Percentiles rank a stretch among this genome's conserved stretches.
Conservation (phyloP, 1,284 basidiomycete species). For the Meira miltonrushii region DNA sequence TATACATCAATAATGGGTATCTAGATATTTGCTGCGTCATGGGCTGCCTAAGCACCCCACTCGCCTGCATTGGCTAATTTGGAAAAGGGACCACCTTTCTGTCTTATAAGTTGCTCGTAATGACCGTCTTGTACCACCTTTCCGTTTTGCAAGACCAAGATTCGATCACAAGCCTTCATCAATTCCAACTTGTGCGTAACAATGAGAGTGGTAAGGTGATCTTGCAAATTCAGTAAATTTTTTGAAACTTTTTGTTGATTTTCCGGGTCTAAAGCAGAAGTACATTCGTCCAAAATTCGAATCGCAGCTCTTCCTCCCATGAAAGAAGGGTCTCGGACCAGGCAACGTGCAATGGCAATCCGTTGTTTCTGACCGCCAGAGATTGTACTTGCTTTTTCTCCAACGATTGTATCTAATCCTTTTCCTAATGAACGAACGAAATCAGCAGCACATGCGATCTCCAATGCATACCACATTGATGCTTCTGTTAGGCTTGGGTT, state of each 20-base stretch:
- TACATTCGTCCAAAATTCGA: slow-evolving; percentile 91
- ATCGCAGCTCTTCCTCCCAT: slow-evolving; percentile 54
- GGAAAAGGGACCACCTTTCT: slow-evolving; percentile 69
- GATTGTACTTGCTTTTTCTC: slow-evolving; percentile 79
- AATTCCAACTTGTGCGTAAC: slow-evolving; percentile 87
- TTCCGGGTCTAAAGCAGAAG: slow-evolving; percentile 70
- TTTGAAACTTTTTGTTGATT: slow-evolving; percentile 61
- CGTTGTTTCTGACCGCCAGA: slow-evolving; percentile 94
- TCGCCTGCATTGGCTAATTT: slow-evolving; percentile 77
- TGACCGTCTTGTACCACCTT: slow-evolving; percentile 71
- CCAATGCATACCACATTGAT: slow-evolving; percentile 62
- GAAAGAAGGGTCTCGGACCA: slow-evolving; percentile 62
- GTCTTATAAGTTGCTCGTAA: slow-evolving; percentile 65
- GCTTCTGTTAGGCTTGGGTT: slow-evolving; percentile 57
- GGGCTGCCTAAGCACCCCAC: slow-evolving; percentile 59
- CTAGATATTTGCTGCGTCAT: too few species aligned
- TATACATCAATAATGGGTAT: too few species aligned
- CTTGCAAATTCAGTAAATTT: slow-evolving; percentile 58
- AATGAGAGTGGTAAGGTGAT: slow-evolving; percentile 70
- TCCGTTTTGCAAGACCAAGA: slow-evolving; percentile 76
- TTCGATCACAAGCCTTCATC: slow-evolving; percentile 85
- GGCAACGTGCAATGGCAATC: slow-evolving; percentile 81
- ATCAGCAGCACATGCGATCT: slow-evolving; percentile 74
- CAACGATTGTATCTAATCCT: slow-evolving; percentile 78
- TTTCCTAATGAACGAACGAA: slow-evolving; percentile 74